phyloP scores from a whole-genome alignment of 306 rosid genomes.

The Biancaea sappan region DNA sequence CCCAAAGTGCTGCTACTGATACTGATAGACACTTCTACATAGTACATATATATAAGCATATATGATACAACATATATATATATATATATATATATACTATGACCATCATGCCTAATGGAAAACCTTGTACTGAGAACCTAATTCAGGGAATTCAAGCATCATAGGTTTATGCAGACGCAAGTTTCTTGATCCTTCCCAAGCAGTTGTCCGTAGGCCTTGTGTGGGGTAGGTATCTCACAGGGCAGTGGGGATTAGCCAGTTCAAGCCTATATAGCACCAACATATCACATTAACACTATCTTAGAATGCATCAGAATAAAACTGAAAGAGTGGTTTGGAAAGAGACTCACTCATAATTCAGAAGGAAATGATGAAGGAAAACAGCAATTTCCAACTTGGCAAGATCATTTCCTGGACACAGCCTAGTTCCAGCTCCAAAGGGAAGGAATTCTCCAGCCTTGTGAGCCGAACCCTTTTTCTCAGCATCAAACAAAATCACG shows the following conservation, averaged over 20 bases:
- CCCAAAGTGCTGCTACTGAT: constrained; percentile 13
- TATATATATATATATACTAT: background rate
- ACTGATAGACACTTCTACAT: background rate
- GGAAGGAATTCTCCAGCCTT: constrained; percentile 87
- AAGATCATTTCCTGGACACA: constrained; percentile 70
- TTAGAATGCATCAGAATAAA: background rate
- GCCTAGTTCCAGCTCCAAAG: constrained; percentile 79
- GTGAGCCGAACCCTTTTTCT: constrained; percentile 45
- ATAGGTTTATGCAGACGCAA: constrained; percentile 26
- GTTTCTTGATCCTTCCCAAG: constrained; percentile 62
- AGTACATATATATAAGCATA: constrained; percentile 19
- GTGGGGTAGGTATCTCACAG: constrained; percentile 69
- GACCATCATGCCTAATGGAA: constrained; percentile 8
- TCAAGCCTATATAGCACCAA: constrained; percentile 55
- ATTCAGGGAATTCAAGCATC: constrained; percentile 11
- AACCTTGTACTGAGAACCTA: background rate
- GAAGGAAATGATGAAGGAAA: constrained; percentile 81
- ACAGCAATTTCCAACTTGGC: constrained; percentile 74
- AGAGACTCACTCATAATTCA: constrained; percentile 56
- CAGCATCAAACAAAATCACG: constrained; percentile 4
- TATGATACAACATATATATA: background rate
- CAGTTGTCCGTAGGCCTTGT: constrained; percentile 79
- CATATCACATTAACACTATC: background rate
- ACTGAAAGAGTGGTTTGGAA: background rate
- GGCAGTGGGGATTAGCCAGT: constrained; percentile 52